Conservation (phyloP, 2,329 filamentous ascomycete species). For the Monilinia laxa region DNA sequence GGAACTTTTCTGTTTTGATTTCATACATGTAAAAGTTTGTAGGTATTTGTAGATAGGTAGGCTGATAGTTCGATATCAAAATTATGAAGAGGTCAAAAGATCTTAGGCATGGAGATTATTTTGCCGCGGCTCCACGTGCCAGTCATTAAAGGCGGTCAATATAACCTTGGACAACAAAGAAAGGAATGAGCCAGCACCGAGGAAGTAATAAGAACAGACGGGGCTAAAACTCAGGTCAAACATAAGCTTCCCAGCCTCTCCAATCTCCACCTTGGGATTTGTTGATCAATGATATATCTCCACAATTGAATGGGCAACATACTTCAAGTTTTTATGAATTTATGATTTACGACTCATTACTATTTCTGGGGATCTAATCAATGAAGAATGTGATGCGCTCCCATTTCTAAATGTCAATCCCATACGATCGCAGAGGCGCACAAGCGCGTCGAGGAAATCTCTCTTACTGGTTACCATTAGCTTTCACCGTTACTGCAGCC, state of each 20-base stretch:
- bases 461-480: constrained; percentile 86
- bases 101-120: not conserved
- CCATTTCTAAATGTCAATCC: constrained; percentile 57
- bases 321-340: constrained; percentile 21
- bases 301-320: constrained; percentile 21
- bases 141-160: not conserved
- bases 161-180: not conserved
- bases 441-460: constrained; percentile 60
- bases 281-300: constrained; percentile 23
- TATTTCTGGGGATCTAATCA: constrained; percentile 16
- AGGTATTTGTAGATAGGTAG: not conserved
- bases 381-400: constrained; percentile 30
- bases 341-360: constrained; percentile 19
- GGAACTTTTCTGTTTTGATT: not conserved
- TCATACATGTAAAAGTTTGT: not conserved
- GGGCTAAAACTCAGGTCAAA: constrained; percentile 17
- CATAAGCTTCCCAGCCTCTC: constrained; percentile 19
- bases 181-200: constrained; percentile 3
- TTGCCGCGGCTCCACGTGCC: not conserved
- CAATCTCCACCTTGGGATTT: constrained; percentile 22
- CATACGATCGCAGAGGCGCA: constrained; percentile 53
- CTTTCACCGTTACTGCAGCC: constrained; percentile 82
- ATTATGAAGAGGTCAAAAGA: not conserved
- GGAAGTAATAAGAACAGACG: not conserved
- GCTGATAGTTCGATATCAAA: not conserved